Evolutionary conservation across 345 rosid genomes (phyloP).

Genomic region (Balakata baccata): DNA sequence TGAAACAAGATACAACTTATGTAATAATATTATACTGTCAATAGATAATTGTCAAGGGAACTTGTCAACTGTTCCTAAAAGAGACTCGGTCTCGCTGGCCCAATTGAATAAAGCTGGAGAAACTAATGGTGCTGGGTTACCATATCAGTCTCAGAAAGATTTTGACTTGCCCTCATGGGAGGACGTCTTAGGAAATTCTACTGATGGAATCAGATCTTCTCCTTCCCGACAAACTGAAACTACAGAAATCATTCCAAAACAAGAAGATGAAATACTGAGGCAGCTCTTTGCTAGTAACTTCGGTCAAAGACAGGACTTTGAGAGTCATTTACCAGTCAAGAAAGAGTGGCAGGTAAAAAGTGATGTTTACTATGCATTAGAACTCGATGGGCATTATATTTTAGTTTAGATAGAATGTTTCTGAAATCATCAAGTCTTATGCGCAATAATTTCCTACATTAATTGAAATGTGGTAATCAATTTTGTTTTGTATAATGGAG

Average conservation of each 20-base stretch:
- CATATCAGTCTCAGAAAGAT: constrained; percentile 47
- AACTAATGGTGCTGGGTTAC: constrained; percentile 34
- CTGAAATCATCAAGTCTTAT: constrained; percentile 9
- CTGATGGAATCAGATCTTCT: constrained; percentile 41
- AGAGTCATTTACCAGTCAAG: constrained; percentile 37
- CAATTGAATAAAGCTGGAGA: constrained; percentile 38
- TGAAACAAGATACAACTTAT: constrained; percentile 13
- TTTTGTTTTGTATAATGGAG: constrained; percentile 1
- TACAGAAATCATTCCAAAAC: constrained; percentile 30
- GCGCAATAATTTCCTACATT: not conserved
- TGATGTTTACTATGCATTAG: not conserved
- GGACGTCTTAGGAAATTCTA: constrained; percentile 46
- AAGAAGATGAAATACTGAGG: constrained; percentile 45
- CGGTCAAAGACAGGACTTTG: constrained; percentile 46
- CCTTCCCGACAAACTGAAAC: constrained; percentile 37
- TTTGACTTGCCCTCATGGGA: constrained; percentile 65
- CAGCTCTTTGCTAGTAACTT: constrained; percentile 39
- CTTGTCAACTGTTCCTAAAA: constrained; percentile 31
- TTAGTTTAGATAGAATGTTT: constrained; percentile 11
- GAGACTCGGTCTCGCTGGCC: constrained; percentile 32
- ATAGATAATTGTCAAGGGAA: constrained; percentile 54
- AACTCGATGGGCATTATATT: not conserved
- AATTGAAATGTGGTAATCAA: not conserved
- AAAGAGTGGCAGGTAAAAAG: constrained; percentile 57
- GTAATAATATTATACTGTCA: constrained; percentile 23